Evolutionary conservation across 2,329 filamentous ascomycete genomes (phyloP), one percentile per base, ranked within the genome.

Genomic region (Calonectria hongkongensis): DNA sequence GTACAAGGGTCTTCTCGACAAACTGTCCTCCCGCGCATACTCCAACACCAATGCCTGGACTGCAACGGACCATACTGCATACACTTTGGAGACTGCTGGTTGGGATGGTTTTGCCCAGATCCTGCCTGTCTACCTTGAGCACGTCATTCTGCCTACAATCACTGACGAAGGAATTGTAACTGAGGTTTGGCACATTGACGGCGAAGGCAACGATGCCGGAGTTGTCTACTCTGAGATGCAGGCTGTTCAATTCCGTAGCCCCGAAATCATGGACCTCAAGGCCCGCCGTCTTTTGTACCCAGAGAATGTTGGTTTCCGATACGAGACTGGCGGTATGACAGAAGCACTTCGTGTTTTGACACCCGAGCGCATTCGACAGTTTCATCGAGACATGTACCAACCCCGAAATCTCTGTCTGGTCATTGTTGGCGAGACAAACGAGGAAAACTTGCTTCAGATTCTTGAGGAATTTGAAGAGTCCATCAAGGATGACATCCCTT

Each of bases 191-290:
- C 97, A 99, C 82, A 91, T 99, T 68, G 95, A 99, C 81, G 96
- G 95, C 18, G 92, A 94, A 77, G 97, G 97, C 70, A 94, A 98
- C 75, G 97, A 99, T 88, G 97, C 97, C 50, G 97, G 95, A 74
- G 96, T 98, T 1, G 97, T 99, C 10, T 99, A 99, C 85, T 98
- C 96, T 0, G 97, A 99, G 85, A 99, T 99, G 97, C 97, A 99
- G 85, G 97, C 93, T 28, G 92, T 98, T 2, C 94, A 98, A 82
- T 98, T 98, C 81, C 93, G 92, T 66, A 92, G 94, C 76, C 88
- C 89, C 9, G 95, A 98, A 82, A 91, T 98, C 71, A 98, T 98
- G 90, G 95, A 98, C 75, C 88, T 98, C 70, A 90, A 91, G 75
- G 93, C 95, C 66, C 93, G 94, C 48, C 92, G 94, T 2, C 87